A percentile compares a stretch with the other conserved stretches of the same genome.
phyloP scores from a whole-genome alignment of 352 stramenopile genomes.

The Pythium myriotylum region DNA sequence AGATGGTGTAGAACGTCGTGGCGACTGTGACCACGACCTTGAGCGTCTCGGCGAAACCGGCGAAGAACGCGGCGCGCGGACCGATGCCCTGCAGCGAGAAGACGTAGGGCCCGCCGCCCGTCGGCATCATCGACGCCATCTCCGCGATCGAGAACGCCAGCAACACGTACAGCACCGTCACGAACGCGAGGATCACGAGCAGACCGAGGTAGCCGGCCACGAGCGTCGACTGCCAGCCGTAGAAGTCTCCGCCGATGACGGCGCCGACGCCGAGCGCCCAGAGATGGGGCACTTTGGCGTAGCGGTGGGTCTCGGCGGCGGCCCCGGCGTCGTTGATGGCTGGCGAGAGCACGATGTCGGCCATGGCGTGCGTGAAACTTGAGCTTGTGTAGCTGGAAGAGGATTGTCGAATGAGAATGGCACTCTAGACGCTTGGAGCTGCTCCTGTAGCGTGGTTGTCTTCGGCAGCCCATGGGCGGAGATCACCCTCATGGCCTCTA shows the following conservation, averaged over 20 bases:
- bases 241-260: constrained; percentile 67
- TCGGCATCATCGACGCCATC: constrained; percentile 46
- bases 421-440: no score
- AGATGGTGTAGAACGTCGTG: constrained; percentile 42
- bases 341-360: not conserved
- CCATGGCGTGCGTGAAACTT: not conserved
- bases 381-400: no score
- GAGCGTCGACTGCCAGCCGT: constrained; percentile 58
- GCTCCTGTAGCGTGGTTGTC: no score
- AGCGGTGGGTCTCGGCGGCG: constrained; percentile 34
- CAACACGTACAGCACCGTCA: constrained; percentile 56
- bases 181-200: constrained; percentile 49
- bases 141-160: constrained; percentile 66
- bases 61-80: constrained; percentile 45
- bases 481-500: no score
- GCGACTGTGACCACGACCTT: constrained; percentile 50
- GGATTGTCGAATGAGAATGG: no score
- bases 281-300: constrained; percentile 51
- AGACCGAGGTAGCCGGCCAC: constrained; percentile 57
- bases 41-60: constrained; percentile 50
- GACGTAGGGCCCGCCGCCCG: constrained; percentile 56
- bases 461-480: no score
- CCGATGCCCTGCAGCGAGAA: constrained; percentile 61
- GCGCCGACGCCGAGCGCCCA: constrained; percentile 59
- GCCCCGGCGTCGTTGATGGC: not conserved